Evolutionary conservation across 2,329 filamentous ascomycete genomes (phyloP), one percentile per base, ranked within the genome.

Genomic region (Hypomyces rosellus): DNA sequence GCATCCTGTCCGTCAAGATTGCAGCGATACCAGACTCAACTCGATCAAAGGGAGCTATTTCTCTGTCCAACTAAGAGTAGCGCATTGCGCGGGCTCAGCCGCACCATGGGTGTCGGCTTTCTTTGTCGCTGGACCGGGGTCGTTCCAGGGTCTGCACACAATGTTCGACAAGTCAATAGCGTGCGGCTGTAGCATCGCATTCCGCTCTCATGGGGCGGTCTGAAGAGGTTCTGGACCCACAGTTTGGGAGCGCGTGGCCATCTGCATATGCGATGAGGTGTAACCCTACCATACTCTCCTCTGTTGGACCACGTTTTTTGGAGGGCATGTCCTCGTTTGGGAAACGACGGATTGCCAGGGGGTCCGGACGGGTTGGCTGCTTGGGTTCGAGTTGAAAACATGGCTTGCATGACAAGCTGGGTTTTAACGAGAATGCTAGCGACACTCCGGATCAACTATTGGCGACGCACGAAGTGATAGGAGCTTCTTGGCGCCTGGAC

Each of bases 371-470:
- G 38, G 18, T 22, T 44, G 49, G 45, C 5, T 20, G 20, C 20
- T 20, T 20, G 20, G 25, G 25, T 8, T 30, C 25, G 25, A 30
- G 45, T 45, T 51, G 45, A 15, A 45, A 51, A 45, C 39, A 45
- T 51, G 49, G 49, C 49, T 48, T 51, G 49, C 49, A 51, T 51
- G 25, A 41, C 33, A 41, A 44, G 45, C 45, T 51, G 49, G 45
- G 37, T 20, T 51, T 51, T 47, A 34, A 51, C 46, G 49, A 51
- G 44, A 34, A 34, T 47, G 40, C 34, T 37, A 48, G 41, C 49
- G 33, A 33, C 30, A 34, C 16, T 38, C 30, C n/a, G 22, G 41
- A 41, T 45, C 40, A 45, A 36, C 40, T 48, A 43, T 46, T 50
- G 49, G 45, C 18, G 49, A 34, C 16, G 39, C 45, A 20, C 39